These are phyloP conservation scores for Starmera stellimalicola DNA, from an alignment of 1,139 yeast species.

Conservation along the genomic window DNA sequence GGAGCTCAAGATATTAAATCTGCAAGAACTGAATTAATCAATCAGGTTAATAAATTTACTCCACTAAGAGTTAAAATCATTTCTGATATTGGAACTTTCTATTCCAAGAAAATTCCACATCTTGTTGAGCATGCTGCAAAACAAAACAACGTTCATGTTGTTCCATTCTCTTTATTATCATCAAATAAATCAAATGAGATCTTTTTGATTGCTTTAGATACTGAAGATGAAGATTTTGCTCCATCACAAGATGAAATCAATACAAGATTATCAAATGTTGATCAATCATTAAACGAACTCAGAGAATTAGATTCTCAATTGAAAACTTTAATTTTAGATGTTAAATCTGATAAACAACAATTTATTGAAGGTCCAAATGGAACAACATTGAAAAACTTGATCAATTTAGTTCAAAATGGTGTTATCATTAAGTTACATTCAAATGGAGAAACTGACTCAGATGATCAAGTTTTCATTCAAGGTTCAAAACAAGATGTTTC, in stretches of 20 bases:
- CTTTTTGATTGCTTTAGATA: conserved; percentile 38
- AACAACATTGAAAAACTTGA: conserved; percentile 44
- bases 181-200: conserved; percentile 25
- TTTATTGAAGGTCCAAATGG: conserved; percentile 48
- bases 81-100: conserved; percentile 62
- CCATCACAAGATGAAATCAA: conserved; percentile 40
- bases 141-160: conserved; percentile 41
- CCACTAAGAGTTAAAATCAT: conserved; percentile 57
- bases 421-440: conserved; percentile 22
- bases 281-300: conserved; percentile 42
- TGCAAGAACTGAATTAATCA: conserved; percentile 63
- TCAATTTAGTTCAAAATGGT: conserved; percentile 27
- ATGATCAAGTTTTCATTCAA: conserved; percentile 49
- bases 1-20: conserved; percentile 29
- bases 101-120: conserved; percentile 38
- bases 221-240: conserved; percentile 41
- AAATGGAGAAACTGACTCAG: conserved; percentile 29
- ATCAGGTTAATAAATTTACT: conserved; percentile 59
- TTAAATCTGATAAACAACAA: conserved; percentile 50
- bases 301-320: conserved; percentile 52
- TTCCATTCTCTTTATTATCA: conserved; percentile 37
- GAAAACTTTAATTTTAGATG: conserved; percentile 38
- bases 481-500: conserved; percentile 56
- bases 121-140: conserved; percentile 37
- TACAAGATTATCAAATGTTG: conserved; percentile 37